Conservation (phyloP, 2,329 filamentous ascomycete species). For the Trichoderma koningiopsis region DNA sequence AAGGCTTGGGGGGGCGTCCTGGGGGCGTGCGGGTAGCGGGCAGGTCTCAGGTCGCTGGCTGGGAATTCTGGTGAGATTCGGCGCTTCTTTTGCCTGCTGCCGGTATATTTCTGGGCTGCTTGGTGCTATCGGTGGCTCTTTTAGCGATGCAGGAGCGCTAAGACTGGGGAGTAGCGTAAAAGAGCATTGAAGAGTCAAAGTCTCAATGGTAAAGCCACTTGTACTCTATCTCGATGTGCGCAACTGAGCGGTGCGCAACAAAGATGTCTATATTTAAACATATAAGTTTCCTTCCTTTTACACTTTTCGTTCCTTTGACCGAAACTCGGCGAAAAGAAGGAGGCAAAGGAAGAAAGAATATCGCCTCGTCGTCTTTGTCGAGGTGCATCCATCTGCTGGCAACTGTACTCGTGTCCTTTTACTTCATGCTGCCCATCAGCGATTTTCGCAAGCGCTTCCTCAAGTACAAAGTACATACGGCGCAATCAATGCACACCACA, state of each 20-base stretch:
- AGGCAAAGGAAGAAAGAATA: background rate
- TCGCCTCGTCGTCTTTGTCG: background rate
- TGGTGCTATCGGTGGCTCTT: background rate
- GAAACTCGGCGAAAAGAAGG: background rate
- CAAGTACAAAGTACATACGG: background rate
- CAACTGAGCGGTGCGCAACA: background rate
- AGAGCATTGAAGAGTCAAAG: too few species aligned
- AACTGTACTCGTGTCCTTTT: background rate
- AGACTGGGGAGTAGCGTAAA: background rate
- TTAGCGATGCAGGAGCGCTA: background rate
- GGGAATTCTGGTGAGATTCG: slow-evolving; percentile 4
- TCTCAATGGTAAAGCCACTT: background rate
- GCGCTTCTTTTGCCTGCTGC: background rate
- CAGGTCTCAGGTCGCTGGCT: slow-evolving; percentile 11
- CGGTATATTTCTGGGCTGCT: background rate
- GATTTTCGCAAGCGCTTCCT: background rate
- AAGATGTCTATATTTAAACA: background rate
- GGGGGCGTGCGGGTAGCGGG: slow-evolving; percentile 8
- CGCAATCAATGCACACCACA: background rate
- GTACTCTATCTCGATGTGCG: background rate
- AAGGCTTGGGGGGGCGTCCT: slow-evolving; percentile 15
- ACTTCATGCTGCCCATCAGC: background rate
- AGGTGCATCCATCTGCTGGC: background rate
- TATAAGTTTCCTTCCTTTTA: background rate
- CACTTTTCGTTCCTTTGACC: background rate